Evolutionary conservation across 2,329 filamentous ascomycete species (phyloP), one percentile per base, ranked within the genome.

Genomic region (Dothistroma septosporum): DNA sequence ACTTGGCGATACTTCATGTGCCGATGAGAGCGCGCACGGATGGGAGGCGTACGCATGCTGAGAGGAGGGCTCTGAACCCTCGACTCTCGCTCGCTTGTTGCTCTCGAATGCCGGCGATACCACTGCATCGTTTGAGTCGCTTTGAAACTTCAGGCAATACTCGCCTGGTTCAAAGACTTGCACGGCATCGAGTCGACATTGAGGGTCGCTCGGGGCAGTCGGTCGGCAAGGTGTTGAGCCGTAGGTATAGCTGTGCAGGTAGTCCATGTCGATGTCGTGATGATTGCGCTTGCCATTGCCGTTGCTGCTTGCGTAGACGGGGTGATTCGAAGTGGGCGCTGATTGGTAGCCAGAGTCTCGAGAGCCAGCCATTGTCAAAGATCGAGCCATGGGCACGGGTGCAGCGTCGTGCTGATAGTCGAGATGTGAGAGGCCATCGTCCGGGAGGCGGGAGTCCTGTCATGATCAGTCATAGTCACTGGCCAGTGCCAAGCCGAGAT

Each of bases 141-240:
- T 64, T 62, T 54, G 53, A 57, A 67, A 67, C 65, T 69, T 68
- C 46, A 64, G 67, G 63, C 70, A 64, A 64, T 64, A 72, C n/a
- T 65, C 69, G 62, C 58, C 61, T 19, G 69, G 69, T 31, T 70
- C 66, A 60, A 66, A 70, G 48, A 69, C 62, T 48, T 66, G 62
- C 41, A 68, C 53, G 35, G 67, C 59, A 59, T 63, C 59, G 58
- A 60, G 47, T 11, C 48, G 59, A 50, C 56, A 49, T 52, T 60
- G 62, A 22, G 55, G n/a, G 46, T 59, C 9, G 44, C 55, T 50
- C 16, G 71, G 69, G 64, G 75, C 55, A 16, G 52, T 59, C 57
- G 64, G 49, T 49, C 55, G 59, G 56, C 57, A 65, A 21, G 64
- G 58, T 56, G 61, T 61, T 57, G 63, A 58, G 64, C 64, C 60